Evolutionary conservation across 1,284 basidiomycete species (phyloP).

Genomic region (Apiotrichum akiyoshidainum): DNA sequence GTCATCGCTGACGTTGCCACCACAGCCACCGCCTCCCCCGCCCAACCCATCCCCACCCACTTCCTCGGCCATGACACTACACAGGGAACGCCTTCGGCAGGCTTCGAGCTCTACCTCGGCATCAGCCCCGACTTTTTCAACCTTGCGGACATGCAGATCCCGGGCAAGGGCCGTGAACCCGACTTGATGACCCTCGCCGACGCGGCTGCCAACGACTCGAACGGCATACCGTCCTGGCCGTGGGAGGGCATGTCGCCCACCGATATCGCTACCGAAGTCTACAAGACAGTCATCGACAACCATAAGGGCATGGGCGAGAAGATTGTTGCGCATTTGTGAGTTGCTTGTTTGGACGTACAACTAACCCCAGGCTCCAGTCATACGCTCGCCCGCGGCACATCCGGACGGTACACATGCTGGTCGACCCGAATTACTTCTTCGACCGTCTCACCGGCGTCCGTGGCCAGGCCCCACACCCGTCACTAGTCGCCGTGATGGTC

Average conservation of each 20-base stretch:
- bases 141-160: conserved; percentile 10
- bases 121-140: conserved; percentile 7
- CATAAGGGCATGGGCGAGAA: conserved; percentile 39
- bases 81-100: not conserved
- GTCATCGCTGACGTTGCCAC: not conserved
- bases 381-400: conserved; percentile 21
- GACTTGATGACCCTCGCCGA: conserved; percentile 50
- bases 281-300: conserved; percentile 31
- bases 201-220: conserved; percentile 40
- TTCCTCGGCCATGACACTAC: not conserved
- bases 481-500: conserved; percentile 34
- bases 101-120: conserved; percentile 4
- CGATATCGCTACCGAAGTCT: conserved; percentile 30
- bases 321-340: conserved; percentile 44
- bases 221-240: conserved; percentile 3
- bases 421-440: conserved; percentile 28
- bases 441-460: conserved; percentile 25
- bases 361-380: conserved; percentile 27
- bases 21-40: not conserved
- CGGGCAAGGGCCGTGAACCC: conserved; percentile 21
- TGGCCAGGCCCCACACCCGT: conserved; percentile 32
- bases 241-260: conserved; percentile 37
- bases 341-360: not conserved
- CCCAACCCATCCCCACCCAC: not conserved
- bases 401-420: conserved; percentile 20